Evolutionary conservation across 805 yeast species (phyloP), one percentile per base, ranked within the genome.

Genomic region (Gaillardinia entomophila): DNA sequence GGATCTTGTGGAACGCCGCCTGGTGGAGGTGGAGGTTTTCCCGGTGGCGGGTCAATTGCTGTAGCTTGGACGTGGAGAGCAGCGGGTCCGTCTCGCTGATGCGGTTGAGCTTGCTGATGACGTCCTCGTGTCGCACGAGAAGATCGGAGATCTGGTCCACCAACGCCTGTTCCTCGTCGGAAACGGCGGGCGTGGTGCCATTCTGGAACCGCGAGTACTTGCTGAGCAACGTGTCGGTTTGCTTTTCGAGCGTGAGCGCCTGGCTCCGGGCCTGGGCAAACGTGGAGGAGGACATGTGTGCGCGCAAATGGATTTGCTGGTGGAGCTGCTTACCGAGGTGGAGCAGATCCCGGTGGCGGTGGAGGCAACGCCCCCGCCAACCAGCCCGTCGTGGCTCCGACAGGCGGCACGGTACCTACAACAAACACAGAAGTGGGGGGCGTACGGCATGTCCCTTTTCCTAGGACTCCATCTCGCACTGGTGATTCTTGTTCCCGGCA

Each of bases 11-110:
- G 47, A 75, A 82, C 40, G 79, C 82, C 33, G 66, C 55, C 57
- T 73, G 67, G 57, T 85, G 89, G 35, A 87, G 94, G 36, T 66
- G 73, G 18, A 86, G 63, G 11, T 75, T 71, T 55, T 87, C 96
- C 45, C 74, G 76, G 54, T 87, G 96, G 40, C 97, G 76, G 37
- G 81, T 77, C 29, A 88, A 60, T 53, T 89, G 97, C 48, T 83
- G 90, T 27, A 79, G 56, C 53, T 83, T 83, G 0, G 92, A 75
- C 1, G 92, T 74, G 4, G 89, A 71, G 6, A 82, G 70, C 12
- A 68, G 57, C 16, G 33, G 28, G 18, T 73, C 64, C 1, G 73
- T 60, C 29, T 83, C 85, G 13, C 76, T 60, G 8, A 77, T 65
- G 22, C 79, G 62, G 31, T 68, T 62, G 41, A 83, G 52, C 22